These are phyloP conservation scores for Cyclocybe cylindracea DNA, from an alignment of 768 basidiomycete genomes.

Conservation along the genomic window DNA sequence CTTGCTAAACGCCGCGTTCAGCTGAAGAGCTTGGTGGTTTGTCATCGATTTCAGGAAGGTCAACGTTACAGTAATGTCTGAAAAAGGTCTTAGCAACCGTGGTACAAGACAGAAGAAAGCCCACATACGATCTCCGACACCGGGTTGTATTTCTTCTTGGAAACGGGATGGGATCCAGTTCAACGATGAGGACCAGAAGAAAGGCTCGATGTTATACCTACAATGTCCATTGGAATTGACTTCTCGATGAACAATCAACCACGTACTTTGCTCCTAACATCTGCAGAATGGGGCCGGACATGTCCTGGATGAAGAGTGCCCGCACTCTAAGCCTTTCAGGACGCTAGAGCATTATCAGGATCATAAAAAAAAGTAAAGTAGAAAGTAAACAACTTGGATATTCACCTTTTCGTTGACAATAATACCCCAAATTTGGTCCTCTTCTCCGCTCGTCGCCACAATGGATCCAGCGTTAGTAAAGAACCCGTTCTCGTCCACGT, in stretches of 20 bases:
- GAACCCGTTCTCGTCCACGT: slow-evolving; percentile 38
- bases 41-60: slow-evolving; percentile 54
- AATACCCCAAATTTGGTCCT: slow-evolving; percentile 36
- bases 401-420: slow-evolving; percentile 37
- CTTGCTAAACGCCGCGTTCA: slow-evolving; percentile 14
- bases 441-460: slow-evolving; percentile 19
- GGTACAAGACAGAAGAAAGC: neutral
- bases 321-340: slow-evolving; percentile 43
- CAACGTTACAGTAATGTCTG: slow-evolving; percentile 60
- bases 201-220: slow-evolving; percentile 63
- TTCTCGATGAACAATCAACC: neutral
- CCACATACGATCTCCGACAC: slow-evolving; percentile 53
- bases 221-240: slow-evolving; percentile 20
- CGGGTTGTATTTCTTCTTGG: slow-evolving; percentile 45
- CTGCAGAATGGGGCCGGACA: slow-evolving; percentile 54
- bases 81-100: neutral
- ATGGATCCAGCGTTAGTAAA: slow-evolving; percentile 35
- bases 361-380: neutral
- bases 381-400: neutral
- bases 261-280: slow-evolving; percentile 62
- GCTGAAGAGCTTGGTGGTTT: slow-evolving; percentile 22
- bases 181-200: slow-evolving; percentile 65
- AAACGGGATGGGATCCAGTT: slow-evolving; percentile 73
- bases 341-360: slow-evolving; percentile 19
- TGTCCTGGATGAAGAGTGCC: slow-evolving; percentile 53